A percentile compares a stretch with the other conserved stretches of the same genome.
phyloP scores from a whole-genome alignment of 140 eudicot genomes.

The Bidens hawaiensis region DNA sequence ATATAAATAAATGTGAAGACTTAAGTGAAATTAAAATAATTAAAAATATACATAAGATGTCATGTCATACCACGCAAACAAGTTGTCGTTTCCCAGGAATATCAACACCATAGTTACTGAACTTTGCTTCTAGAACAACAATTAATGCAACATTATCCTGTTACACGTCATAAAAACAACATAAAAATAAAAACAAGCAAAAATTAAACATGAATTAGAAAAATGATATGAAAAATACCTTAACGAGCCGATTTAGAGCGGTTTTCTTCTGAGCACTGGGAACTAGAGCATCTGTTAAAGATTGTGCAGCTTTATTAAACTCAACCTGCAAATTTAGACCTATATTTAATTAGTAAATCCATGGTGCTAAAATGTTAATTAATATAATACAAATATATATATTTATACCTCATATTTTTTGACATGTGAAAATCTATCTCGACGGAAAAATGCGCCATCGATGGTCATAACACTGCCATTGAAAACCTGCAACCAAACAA shows the following conservation, averaged over 20 bases:
- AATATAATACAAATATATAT: neutral
- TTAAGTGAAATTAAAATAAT: too few species aligned
- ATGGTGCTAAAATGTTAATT: neutral
- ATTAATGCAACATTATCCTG: conserved; percentile 90
- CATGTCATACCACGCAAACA: conserved; percentile 77
- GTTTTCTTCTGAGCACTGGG: conserved; percentile 79
- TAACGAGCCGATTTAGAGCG: conserved; percentile 73
- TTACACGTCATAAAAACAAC: neutral
- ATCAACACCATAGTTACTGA: conserved; percentile 66
- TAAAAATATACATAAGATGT: neutral
- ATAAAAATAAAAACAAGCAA: neutral
- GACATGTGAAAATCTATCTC: conserved; percentile 91
- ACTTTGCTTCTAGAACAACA: conserved; percentile 84
- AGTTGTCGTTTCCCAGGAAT: conserved; percentile 89
- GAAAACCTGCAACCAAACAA: conserved; percentile 46
- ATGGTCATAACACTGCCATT: conserved; percentile 47
- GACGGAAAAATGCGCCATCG: conserved; percentile 90
- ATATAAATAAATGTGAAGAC: too few species aligned
- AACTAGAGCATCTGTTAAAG: conserved; percentile 82
- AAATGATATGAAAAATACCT: conserved; percentile 42
- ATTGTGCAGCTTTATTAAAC: conserved; percentile 96
- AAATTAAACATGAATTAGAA: neutral
- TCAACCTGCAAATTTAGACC: conserved; percentile 57
- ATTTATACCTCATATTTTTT: conserved; percentile 83
- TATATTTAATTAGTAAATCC: conserved; percentile 6